Evolutionary conservation across 23 red algal genomes (phyloP), one percentile per base, ranked within the genome.

Genomic region (Gracilaria gracilis): DNA sequence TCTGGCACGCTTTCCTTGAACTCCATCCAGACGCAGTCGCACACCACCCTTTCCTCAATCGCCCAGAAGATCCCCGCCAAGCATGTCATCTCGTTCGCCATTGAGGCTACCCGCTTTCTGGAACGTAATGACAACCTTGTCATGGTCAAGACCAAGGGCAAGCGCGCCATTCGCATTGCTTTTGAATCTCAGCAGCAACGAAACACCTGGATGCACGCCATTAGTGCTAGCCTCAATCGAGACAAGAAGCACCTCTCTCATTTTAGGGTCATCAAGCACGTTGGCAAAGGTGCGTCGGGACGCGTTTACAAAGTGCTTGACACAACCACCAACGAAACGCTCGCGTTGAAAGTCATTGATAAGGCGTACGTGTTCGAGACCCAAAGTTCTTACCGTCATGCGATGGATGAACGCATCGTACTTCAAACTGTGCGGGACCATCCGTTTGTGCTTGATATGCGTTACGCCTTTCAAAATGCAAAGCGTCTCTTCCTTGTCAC

Each of bases 271-370:
- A 19, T 93, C 33, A 64, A 80, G 20, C 92, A 90, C 27, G 61
- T 98, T 24, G 96, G 96, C 8, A 86, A 92, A 65, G 96, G 96
- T 35, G 96, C 96, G 8, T 85, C 70, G 35, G 96, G 96, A 33
- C 82, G 84, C 44, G 96, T 98, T 3, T 93, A 88, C 50, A 71
- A 95, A 8, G 93, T 95, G 35, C 58, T 57, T 28, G 97, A 98
- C 42, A 81, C 67, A 16, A 72, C 72, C 14, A 82, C 86, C 20
- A 92, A 90, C 33, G 89, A 95, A 71, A 81, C 49, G 8, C 79
- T 96, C 23, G 93, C 93, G 23, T 80, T 96, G 62, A 98, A 98
- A 57, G 87, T 95, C 61, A 95, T 98, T 44, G 96, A 98, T 24
- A 98, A 95, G 73, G 71, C 29, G 8, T 75, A 57, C 47, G 93